Base-by-base conservation (phyloP, 2,329 filamentous ascomycete species). In the Epichloe aotearoae region DNA sequence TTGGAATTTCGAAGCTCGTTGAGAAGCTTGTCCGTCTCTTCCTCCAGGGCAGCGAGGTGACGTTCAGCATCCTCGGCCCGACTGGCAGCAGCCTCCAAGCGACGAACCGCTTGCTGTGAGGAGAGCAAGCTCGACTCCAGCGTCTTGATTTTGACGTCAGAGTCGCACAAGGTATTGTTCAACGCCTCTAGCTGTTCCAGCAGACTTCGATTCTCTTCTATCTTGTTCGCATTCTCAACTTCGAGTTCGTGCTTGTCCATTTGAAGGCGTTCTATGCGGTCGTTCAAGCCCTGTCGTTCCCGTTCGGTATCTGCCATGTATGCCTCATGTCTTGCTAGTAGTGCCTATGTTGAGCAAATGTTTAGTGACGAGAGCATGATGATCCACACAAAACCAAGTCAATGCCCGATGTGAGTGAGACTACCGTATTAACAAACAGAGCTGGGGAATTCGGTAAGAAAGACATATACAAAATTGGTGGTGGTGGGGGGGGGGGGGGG, bases 241-340 rank as follows among this genome's bases (percentile, higher is more conserved):
- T 95, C 87, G 54, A 94, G 77, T 53, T 79, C 73, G 60, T 73
- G 74, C 69, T 95, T 95, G 58, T 82, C 79, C 59, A 68, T 68
- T 69, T 95, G 88, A 49, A 98, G 75, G 56, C 76, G 76, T 59
- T 86, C 83, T 63, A 96, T 89, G 54, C 79, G 86, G 45, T 73
- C 68, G 43, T 79, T 76, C 69, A 96, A 81, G 54, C 83, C 79
- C 54, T 75, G 72, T 54, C 90, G 86, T 65, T 96, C 89, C 59
- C 82, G 81, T 72, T 95, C 89, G 53, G 90, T 88, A 66, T 95
- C 88, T 58, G 84, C 84, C 76, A 96, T 91, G 69, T 95, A 96
- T 53, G 86, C 82, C 73, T 97, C 90, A 77, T 98, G 90, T 61
- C 91, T 85, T 56, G 85, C 82, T 41, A 98, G 80, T 51, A 98